phyloP scores from a whole-genome alignment of 2,329 filamentous ascomycete species.

The Nannizziopsis barbatae region DNA sequence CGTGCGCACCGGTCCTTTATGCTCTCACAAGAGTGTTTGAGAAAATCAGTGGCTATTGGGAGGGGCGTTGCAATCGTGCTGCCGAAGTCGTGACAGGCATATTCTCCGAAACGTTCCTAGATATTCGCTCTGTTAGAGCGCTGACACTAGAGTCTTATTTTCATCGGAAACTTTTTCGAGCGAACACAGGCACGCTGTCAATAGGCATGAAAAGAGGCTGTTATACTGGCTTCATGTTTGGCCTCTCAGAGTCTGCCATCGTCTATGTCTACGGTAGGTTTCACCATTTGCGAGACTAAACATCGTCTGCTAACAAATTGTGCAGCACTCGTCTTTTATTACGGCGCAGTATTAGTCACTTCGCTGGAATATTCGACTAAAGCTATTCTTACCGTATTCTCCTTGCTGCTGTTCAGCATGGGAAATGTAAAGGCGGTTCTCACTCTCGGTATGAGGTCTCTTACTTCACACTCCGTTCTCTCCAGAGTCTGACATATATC shows the following conservation, averaged over 20 bases:
- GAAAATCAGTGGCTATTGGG: constrained; percentile 57
- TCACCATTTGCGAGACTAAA: background rate
- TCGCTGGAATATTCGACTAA: constrained; percentile 41
- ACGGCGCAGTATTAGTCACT: constrained; percentile 56
- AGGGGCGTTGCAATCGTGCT: constrained; percentile 54
- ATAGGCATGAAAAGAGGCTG: constrained; percentile 56
- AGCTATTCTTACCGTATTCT: constrained; percentile 61
- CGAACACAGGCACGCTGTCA: constrained; percentile 43
- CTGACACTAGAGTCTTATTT: constrained; percentile 67
- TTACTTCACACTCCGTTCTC: background rate
- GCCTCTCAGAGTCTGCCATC: constrained; percentile 61
- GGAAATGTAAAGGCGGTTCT: constrained; percentile 60
- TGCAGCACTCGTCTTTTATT: constrained; percentile 67
- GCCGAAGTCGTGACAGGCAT: constrained; percentile 50
- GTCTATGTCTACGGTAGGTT: constrained; percentile 52
- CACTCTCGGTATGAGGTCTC: constrained; percentile 41
- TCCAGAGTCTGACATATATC: constrained; percentile 5
- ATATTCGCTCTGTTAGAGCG: constrained; percentile 66
- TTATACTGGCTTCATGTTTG: constrained; percentile 61
- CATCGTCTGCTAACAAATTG: constrained; percentile 10
- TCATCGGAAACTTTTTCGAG: constrained; percentile 47
- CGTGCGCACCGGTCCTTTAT: constrained; percentile 57
- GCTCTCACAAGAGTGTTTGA: constrained; percentile 56
- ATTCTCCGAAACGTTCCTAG: constrained; percentile 63
- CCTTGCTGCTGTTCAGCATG: constrained; percentile 73